Conservation (phyloP, 1,284 basidiomycete species). For the Ceratobasidium sp. region DNA sequence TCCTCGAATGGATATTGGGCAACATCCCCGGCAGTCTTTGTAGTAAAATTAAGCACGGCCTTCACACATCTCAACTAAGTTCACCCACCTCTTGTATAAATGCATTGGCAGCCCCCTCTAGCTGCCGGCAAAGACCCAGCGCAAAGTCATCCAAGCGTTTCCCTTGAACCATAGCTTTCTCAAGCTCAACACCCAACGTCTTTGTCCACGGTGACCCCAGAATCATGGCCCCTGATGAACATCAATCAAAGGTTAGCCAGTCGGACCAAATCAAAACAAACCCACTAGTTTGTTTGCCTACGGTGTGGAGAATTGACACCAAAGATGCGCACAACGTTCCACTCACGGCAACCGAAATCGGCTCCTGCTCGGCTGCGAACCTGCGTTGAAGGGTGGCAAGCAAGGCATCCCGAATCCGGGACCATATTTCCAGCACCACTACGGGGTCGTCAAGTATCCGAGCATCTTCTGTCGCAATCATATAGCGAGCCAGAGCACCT, state of each 20-base stretch:
- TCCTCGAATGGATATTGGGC: background rate
- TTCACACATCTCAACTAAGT: background rate
- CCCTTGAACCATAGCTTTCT: background rate
- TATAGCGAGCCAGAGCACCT: slow-evolving; percentile 40
- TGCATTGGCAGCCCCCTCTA: background rate
- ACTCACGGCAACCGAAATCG: slow-evolving; percentile 15
- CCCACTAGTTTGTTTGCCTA: slow-evolving; percentile 35
- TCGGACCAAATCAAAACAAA: slow-evolving; percentile 25
- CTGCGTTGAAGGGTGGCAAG: slow-evolving; percentile 20
- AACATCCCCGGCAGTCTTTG: background rate
- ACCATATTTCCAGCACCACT: slow-evolving; percentile 17
- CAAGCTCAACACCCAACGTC: slow-evolving; percentile 34
- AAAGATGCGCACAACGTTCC: slow-evolving; percentile 31
- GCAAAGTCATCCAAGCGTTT: background rate
- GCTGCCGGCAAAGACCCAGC: slow-evolving; percentile 22
- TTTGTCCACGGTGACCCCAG: slow-evolving; percentile 41
- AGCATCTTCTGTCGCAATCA: slow-evolving; percentile 26
- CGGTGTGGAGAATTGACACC: slow-evolving; percentile 17
- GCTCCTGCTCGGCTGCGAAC: slow-evolving; percentile 26
- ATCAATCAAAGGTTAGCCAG: slow-evolving; percentile 16
- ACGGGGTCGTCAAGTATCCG: slow-evolving; percentile 44
- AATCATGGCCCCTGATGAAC: slow-evolving; percentile 23
- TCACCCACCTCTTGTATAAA: slow-evolving; percentile 18
- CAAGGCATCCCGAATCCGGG: slow-evolving; percentile 12
- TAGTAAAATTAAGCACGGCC: no score